Evolutionary conservation across 129 eudicot species (phyloP), one percentile per base, ranked within the genome.

Genomic region (Saussurea involucrata): DNA sequence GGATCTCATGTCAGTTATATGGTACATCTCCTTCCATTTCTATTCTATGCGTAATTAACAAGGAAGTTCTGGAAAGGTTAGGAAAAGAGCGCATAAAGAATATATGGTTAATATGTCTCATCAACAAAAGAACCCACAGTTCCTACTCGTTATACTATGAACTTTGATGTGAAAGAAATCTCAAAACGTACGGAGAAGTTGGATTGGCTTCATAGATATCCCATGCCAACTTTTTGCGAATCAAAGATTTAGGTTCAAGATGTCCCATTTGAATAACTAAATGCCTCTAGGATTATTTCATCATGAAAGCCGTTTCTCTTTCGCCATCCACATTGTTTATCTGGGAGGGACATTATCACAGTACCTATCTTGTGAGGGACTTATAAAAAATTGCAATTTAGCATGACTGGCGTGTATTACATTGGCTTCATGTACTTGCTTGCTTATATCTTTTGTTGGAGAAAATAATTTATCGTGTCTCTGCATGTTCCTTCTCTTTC

Each of bases 1-100:
- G 99, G 99, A 71, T 95, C 99, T 79, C 97, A 92, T 81, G 96
- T 90, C 75, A 92, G 97, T 25, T 86, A 92, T 82, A 85, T 89
- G 81, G 97, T 95, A 90, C 79, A 11, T 40, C 25, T 46, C 21
- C 53, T 66, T 72, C 10, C 11, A 32, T 70, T 72, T 57, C 55
- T 24, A 4, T 68, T 25, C 13, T 36, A 17, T 78, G 13, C 42
- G n/a, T 15, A 34, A 17, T 18, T 73, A 20, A 25, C 44, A 37
- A 13, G 1, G 28, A 60, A 20, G 65, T 58, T 58, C 13, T 18
- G 13, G 27, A 58, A 21, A 58, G 65, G 65, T 58, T 58, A 58
- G 7, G 25, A 58, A 25, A 57, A 21, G 28, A 21, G 28, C 9
- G 20, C 24, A 58, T 58, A 21, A 60, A 18, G 27, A 60, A 60